phyloP scores from a whole-genome alignment of 768 basidiomycete genomes.

The Dacryopinax spathularia region DNA sequence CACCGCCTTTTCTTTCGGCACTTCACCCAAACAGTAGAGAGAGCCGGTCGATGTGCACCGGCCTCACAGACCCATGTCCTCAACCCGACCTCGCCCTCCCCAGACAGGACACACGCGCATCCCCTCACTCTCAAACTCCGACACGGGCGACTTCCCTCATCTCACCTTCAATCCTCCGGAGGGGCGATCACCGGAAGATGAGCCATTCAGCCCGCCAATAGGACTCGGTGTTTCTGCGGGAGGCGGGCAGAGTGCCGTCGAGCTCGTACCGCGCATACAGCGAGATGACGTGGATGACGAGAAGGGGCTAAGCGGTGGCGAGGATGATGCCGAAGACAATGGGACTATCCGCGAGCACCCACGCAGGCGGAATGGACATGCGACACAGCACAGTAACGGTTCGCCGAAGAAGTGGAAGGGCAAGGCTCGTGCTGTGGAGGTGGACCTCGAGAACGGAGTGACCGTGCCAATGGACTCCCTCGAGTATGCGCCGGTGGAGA shows the following conservation, averaged over 20 bases:
- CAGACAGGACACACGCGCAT: slow-evolving; percentile 1
- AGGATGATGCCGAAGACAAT: neutral
- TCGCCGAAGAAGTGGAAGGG: neutral
- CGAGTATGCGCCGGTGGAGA: neutral
- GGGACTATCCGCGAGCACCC: neutral
- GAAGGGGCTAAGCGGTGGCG: neutral
- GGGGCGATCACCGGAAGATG: neutral
- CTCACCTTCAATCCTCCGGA: neutral
- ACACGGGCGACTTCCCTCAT: neutral
- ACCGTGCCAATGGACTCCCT: neutral
- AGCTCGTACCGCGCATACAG: neutral
- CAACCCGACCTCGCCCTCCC: neutral
- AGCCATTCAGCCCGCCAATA: neutral
- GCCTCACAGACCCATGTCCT: too few relatives aligned
- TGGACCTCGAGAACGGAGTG: neutral
- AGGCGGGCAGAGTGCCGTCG: neutral
- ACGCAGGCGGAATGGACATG: neutral
- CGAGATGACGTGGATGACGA: neutral
- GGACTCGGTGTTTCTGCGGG: neutral
- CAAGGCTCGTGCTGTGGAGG: neutral
- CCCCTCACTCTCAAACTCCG: neutral
- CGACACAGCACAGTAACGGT: neutral
- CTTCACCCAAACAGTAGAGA: too few relatives aligned
- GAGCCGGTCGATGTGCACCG: too few relatives aligned
- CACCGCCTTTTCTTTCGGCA: too few relatives aligned